Base-by-base conservation (phyloP, 2,329 filamentous ascomycete genomes). In the Spiromastix sp. region DNA sequence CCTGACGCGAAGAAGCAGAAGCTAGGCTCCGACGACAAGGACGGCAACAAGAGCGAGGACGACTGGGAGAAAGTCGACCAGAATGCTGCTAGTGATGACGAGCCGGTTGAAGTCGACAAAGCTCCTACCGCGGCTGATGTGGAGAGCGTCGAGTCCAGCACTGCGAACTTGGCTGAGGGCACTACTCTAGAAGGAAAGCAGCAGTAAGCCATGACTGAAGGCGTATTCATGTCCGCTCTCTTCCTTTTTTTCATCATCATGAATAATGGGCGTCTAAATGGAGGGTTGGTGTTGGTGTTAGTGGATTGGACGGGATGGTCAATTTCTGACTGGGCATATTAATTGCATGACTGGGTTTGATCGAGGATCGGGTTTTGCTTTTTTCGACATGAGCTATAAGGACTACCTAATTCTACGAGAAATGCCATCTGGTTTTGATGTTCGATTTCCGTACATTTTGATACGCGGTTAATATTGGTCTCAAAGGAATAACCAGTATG, bases 1-100 rank as follows among this genome's bases (percentile, higher is more conserved):
- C 60, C 63, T 13, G 59, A 60, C 10, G 39, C 57, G 29, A 71
- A 72, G 54, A 70, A 64, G 50, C 58, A 59, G 43, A 72, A 66
- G 54, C 49, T 49, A 25, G 48, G 54, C 7, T 11, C 41, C 24
- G 35, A 33, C 9, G 27, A 34, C 21, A 43, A 40, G 13, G 46
- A 44, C 11, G 50, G 51, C 17, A 50, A 51, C 13, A 48, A 42
- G 20, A 57, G 46, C 15, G 55, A 59, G 19, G 59, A 60, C 42
- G 57, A 59, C 22, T 63, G 59, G 59, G 57, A 63, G 38, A 51
- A 60, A 21, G 49, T 62, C 17, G 50, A 56, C 15, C 52, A 49
- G 41, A 39, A 42, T 4, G 50, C 51, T 11, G 45, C 41, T 28
- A 39, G 54, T 9, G 52, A 59, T 15, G 55, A 56, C 34, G 54